Evolutionary conservation across 306 rosid genomes (phyloP).

Genomic region (Acacia acuminata): DNA sequence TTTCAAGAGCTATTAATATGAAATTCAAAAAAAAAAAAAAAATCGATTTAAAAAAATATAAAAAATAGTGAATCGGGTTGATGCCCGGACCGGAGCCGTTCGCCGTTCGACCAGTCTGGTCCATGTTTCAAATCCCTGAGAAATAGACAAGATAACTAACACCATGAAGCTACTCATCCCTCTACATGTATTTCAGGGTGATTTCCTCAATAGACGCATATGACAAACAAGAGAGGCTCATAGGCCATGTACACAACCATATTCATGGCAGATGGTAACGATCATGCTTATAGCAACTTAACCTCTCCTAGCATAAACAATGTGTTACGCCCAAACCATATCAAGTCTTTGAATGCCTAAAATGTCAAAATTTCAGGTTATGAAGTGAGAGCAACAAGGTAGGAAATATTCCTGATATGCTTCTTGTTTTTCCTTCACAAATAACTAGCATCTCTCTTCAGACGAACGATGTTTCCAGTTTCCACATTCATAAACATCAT

Average conservation of each 20-base stretch:
- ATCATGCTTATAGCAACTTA: not conserved
- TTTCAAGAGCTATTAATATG: too few relatives aligned
- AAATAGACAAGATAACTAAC: conserved; percentile 3
- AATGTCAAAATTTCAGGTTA: not conserved
- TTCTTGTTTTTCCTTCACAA: not conserved
- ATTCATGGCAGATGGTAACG: not conserved
- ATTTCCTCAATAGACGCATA: not conserved
- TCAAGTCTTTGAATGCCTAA: not conserved
- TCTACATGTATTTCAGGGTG: not conserved
- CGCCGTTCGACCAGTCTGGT: too few relatives aligned
- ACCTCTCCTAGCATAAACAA: not conserved
- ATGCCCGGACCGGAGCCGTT: too few relatives aligned
- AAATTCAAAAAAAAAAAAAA: not conserved
- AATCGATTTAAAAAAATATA: too few relatives aligned
- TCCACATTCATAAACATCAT: not conserved
- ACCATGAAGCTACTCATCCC: conserved; percentile 5
- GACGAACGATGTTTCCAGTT: not conserved
- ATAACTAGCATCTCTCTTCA: not conserved
- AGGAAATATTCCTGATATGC: not conserved
- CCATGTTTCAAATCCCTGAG: too few relatives aligned
- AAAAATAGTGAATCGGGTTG: not conserved
- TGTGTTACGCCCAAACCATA: not conserved
- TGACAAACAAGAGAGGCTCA: not conserved
- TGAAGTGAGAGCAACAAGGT: not conserved
- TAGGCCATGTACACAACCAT: not conserved